These are phyloP conservation scores for Candida hispaniensis DNA, from an alignment of 805 yeast genomes.

Conservation along the genomic window DNA sequence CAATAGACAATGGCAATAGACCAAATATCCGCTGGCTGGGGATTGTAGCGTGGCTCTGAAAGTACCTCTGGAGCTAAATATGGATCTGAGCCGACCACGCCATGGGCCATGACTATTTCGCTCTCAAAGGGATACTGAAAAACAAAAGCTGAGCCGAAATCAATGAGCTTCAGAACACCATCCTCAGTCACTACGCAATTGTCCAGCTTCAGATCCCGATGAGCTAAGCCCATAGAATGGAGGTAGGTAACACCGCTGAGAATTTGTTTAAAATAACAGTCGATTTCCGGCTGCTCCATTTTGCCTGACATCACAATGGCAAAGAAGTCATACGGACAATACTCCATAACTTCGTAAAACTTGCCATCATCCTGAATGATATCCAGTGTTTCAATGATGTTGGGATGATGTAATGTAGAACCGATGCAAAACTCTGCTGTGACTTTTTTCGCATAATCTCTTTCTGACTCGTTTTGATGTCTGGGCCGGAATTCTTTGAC, in stretches of 20 bases:
- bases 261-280: conserved; percentile 84
- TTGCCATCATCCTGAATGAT: conserved; percentile 81
- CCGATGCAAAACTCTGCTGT: conserved; percentile 94
- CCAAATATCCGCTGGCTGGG: conserved; percentile 92
- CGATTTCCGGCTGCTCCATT: conserved; percentile 68
- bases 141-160: conserved; percentile 89
- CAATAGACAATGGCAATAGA: conserved; percentile 83
- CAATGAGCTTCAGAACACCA: conserved; percentile 84
- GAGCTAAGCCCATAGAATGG: conserved; percentile 79
- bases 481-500: conserved; percentile 84
- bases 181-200: conserved; percentile 76
- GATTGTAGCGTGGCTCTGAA: conserved; percentile 72
- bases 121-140: conserved; percentile 59
- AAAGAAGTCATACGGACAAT: conserved; percentile 84
- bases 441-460: conserved; percentile 85
- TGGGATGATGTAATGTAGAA: conserved; percentile 77
- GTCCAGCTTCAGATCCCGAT: conserved; percentile 83
- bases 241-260: conserved; percentile 70
- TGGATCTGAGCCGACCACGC: conserved; percentile 84
- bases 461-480: conserved; percentile 58
- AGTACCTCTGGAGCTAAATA: conserved; percentile 88
- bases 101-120: conserved; percentile 57
- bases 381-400: conserved; percentile 83
- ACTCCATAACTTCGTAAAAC: conserved; percentile 87
- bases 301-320: conserved; percentile 91